phyloP scores from a whole-genome alignment of 1,284 basidiomycete species.

The Ustilago loliicola region DNA sequence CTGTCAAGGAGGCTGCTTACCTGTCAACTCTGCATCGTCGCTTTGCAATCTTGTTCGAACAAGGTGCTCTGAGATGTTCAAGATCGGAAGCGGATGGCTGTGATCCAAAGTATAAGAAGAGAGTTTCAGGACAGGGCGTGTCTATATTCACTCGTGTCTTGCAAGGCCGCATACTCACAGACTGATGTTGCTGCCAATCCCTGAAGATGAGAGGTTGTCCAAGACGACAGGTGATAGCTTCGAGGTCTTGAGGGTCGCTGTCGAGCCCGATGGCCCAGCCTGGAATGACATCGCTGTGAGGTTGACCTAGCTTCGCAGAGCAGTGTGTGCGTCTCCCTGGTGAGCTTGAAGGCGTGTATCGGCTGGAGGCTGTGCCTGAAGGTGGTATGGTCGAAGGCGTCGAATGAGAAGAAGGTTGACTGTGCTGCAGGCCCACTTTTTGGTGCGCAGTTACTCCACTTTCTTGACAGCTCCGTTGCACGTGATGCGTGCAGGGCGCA shows the following conservation, averaged over 20 bases:
- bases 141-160: neutral
- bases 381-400: too few species aligned
- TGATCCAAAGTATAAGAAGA: neutral
- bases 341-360: too few species aligned
- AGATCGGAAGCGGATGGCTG: constrained; percentile 93
- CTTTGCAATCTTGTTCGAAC: constrained; percentile 83
- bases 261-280: constrained; percentile 29
- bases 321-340: too few species aligned
- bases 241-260: constrained; percentile 24
- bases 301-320: too few species aligned
- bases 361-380: neutral
- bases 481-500: constrained; percentile 24
- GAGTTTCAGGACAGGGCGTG: neutral
- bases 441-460: constrained; percentile 39
- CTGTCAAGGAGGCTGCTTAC: neutral
- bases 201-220: constrained; percentile 30
- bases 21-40: constrained; percentile 24
- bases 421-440: constrained; percentile 15
- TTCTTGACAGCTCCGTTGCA: constrained; percentile 20
- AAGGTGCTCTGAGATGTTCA: constrained; percentile 95
- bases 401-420: constrained; percentile 8
- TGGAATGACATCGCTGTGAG: constrained; percentile 17
- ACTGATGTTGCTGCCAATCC: constrained; percentile 49
- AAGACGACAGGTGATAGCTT: constrained; percentile 50
- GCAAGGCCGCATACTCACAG: constrained; percentile 25